Conservation (phyloP, 1,284 basidiomycete species). For the Volvariella volvacea region DNA sequence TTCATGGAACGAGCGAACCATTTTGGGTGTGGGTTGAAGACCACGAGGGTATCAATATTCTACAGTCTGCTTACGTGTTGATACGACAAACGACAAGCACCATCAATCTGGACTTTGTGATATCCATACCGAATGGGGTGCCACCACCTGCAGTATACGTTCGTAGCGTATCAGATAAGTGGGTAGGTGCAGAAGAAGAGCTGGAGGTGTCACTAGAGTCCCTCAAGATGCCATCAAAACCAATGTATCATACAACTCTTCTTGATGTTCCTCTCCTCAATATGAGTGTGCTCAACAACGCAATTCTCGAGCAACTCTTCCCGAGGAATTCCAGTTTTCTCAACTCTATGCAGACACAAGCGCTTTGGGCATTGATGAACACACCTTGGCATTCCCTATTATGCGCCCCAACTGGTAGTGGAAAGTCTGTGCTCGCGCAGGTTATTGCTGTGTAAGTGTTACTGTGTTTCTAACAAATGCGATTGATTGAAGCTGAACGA, state of each 20-base stretch:
- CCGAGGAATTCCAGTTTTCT: conserved; percentile 47
- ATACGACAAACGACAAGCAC: conserved; percentile 60
- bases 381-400: conserved; percentile 72
- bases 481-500: too few relatives aligned
- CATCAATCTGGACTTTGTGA: conserved; percentile 73
- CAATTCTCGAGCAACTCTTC: conserved; percentile 40
- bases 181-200: conserved; percentile 89
- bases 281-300: conserved; percentile 45
- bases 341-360: conserved; percentile 88
- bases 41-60: conserved; percentile 69
- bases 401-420: conserved; percentile 76
- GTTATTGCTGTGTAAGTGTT: conserved; percentile 63
- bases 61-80: conserved; percentile 74
- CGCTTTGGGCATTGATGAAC: conserved; percentile 79
- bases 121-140: conserved; percentile 59
- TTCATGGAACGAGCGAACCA: conserved; percentile 77
- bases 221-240: conserved; percentile 72
- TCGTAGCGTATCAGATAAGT: conserved; percentile 84
- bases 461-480: not conserved
- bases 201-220: conserved; percentile 57
- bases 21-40: conserved; percentile 99
- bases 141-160: conserved; percentile 61
- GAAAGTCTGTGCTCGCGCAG: conserved; percentile 76
- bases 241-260: conserved; percentile 59
- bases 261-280: conserved; percentile 82